Base-by-base conservation (phyloP, 768 basidiomycete genomes). In the Baorangia bicolor region DNA sequence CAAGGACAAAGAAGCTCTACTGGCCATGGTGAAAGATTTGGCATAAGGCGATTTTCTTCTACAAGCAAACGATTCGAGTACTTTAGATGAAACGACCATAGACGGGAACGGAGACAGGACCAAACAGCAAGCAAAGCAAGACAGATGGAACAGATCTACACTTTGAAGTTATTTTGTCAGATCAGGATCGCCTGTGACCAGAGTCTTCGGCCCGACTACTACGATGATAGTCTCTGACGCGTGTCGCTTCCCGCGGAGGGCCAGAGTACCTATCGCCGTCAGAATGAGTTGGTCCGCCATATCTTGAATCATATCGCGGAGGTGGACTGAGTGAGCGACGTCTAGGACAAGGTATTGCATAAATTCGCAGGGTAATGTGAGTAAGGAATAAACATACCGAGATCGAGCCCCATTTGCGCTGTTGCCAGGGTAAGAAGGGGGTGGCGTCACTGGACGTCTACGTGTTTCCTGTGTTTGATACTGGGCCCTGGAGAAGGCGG, bases 271-370 rank as follows among this genome's bases (percentile, higher is more conserved):
- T 81, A 62, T 82, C 82, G 64, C 73, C 66, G 56, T 77, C 61
- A 49, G 70, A 55, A 53, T 56, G 47, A 52, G 41, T 68, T 45
- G 78, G 66, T 63, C 85, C 84, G 38, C 74, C 69, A 47, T 87
- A 84, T 70, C 86, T 87, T 48, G 74, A 70, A 23, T 70, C 64
- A 46, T 82, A 74, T 40, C 83, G 77, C 53, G 80, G 73, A 57
- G 81, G 79, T 56, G 81, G 82, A 63, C 89, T 91, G 63, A 83
- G 79, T 33, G 90, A 92, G 49, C 89, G 86, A 62, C 89, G 86
- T 54, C 87, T 88, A 56, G 28, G 23, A 49, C 20, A 49, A 38
- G 20, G 25, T 42, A 25, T 51, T 35, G 11, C 4, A 42, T 56
- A 23, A 57, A 20, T 16, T n/a, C 5, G 23, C 2, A 21, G 0